Percentiles rank a stretch among this genome's conserved stretches.
Conservation (phyloP, 495 filamentous ascomycete genomes). For the Talaromyces stipitatus region DNA sequence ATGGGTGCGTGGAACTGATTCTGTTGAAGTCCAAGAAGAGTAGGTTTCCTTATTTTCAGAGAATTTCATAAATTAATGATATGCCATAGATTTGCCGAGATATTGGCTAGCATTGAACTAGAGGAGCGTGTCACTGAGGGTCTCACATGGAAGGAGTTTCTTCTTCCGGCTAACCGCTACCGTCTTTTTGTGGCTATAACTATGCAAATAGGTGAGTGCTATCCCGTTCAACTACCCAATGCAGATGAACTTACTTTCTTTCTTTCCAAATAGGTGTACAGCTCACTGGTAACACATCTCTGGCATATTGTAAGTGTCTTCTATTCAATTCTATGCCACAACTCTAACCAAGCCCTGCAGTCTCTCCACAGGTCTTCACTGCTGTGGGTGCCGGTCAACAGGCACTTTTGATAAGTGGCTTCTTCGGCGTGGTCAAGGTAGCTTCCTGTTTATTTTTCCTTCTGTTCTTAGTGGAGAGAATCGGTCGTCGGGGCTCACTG, state of each 20-base stretch:
- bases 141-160: slow-evolving; percentile 33
- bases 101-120: slow-evolving; percentile 32
- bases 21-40: slow-evolving; percentile 19
- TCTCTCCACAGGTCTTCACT: slow-evolving; percentile 42
- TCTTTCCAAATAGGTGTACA: slow-evolving; percentile 20
- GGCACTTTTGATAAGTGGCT: slow-evolving; percentile 35
- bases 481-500: slow-evolving; percentile 48
- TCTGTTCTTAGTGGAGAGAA: slow-evolving; percentile 44
- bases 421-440: slow-evolving; percentile 45
- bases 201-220: slow-evolving; percentile 16
- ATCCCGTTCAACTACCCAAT: neutral
- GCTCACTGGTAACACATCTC: slow-evolving; percentile 35
- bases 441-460: slow-evolving; percentile 35
- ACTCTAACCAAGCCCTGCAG: slow-evolving; percentile 11
- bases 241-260: neutral
- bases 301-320: slow-evolving; percentile 25
- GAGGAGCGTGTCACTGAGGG: slow-evolving; percentile 37
- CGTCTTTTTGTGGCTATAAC: slow-evolving; percentile 30
- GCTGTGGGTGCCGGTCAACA: slow-evolving; percentile 33
- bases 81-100: slow-evolving; percentile 35
- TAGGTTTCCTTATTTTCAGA: neutral
- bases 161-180: slow-evolving; percentile 36
- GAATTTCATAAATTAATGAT: too few species aligned
- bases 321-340: too few species aligned
- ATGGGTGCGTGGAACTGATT: slow-evolving; percentile 42